phyloP scores from a whole-genome alignment of 78 protist species.

The Dictyostelium capitatum region DNA sequence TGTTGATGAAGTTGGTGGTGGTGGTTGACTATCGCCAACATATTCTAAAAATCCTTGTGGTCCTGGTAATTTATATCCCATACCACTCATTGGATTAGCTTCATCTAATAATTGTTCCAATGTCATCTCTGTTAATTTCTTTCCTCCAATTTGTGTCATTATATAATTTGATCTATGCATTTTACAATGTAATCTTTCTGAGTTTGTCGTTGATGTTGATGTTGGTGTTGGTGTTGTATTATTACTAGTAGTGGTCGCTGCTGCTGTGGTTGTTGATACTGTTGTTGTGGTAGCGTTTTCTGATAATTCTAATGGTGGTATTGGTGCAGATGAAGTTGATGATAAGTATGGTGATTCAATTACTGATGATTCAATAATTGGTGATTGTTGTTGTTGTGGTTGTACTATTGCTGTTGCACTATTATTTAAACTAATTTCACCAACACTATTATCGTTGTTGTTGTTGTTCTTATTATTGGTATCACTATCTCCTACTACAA shows the following conservation, averaged over 20 bases:
- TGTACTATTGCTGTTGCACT: not conserved
- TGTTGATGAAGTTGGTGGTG: conserved; percentile 24
- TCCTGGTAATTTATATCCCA: conserved; percentile 59
- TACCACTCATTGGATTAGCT: conserved; percentile 32
- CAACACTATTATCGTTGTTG: not conserved
- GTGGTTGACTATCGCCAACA: not conserved
- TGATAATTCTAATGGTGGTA: not conserved
- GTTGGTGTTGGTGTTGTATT: not conserved
- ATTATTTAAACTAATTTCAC: too few relatives aligned
- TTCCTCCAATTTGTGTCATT: conserved; percentile 71
- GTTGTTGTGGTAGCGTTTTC: not conserved
- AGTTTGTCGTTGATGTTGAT: not conserved
- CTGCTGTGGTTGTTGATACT: not conserved
- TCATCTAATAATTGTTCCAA: conserved; percentile 37
- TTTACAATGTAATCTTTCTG: conserved; percentile 28
- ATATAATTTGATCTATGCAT: conserved; percentile 60
- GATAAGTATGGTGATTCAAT: not conserved
- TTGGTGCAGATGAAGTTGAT: not conserved
- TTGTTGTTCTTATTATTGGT: not conserved
- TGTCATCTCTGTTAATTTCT: not conserved
- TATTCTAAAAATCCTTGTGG: conserved; percentile 73
- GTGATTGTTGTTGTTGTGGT: not conserved
- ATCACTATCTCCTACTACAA: not conserved
- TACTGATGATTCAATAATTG: not conserved
- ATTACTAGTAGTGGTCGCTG: not conserved